Base-by-base conservation (phyloP, 148 eudicot species). In the Vaccinium vitisidaea region DNA sequence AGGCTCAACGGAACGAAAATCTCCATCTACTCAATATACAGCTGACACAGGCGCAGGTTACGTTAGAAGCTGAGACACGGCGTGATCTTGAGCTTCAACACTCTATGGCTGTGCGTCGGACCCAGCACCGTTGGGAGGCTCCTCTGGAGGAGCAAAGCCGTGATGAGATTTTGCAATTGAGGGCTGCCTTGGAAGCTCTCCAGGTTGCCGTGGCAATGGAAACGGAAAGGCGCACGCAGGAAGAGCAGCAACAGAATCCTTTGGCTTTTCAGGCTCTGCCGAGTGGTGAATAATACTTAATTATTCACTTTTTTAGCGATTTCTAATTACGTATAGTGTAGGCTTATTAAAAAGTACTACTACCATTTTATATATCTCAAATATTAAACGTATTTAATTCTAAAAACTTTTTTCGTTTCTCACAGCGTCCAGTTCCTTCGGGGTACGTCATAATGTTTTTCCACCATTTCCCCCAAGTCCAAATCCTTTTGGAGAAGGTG, bases 181-280 rank as follows among this genome's bases (percentile, higher is more conserved):
- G 52, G 82, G 75, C 13, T 16, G 88, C 87, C 5, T 84, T 89
- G 89, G 79, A 74, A 69, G 85, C 83, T 27, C 84, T 88, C 1
- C 86, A 71, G 23, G 73, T 80, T 80, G 77, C 11, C 0, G n/a
- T 88, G 21, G 6, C 80, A 2, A 55, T 48, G 30, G 69, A 77
- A 55, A 77, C 50, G 0, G 84, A 84, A 23, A 70, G 56, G 11
- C 43, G 27, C 12, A 77, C 71, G 81, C 49, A 76, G 19, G 16
- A 69, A 16, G 7, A 69, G n/a, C 67, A 61, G 1, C 39, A 69
- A 13, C 14, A 23, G 0, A 75, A 75, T 32, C 52, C 77, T 74
- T 39, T 2, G 50, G 50, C 49, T 7, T 61, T n/a, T n/a, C 25
- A n/a, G 3, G 27, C 25, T 21, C 25, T 25, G 69, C 69, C 27